Conservation (phyloP, 2,329 filamentous ascomycete species). For the Trichoderma atroviride region DNA sequence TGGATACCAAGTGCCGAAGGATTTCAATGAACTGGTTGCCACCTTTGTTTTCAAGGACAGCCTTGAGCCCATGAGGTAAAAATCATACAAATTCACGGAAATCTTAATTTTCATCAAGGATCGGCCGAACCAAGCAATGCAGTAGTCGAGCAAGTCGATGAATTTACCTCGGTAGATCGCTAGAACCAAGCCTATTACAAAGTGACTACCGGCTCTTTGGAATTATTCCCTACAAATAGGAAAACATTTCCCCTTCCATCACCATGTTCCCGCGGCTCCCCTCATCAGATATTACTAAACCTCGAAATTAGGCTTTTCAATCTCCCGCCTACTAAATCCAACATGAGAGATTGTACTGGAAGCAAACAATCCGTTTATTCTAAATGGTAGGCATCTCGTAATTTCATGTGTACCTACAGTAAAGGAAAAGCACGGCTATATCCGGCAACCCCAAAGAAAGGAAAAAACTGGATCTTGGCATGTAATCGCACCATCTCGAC, state of each 20-base stretch:
- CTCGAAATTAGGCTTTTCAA: not conserved
- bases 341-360: too few species aligned
- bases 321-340: not conserved
- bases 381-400: not conserved
- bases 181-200: not conserved
- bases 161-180: too few species aligned
- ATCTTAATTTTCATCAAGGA: not conserved
- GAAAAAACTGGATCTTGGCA: not conserved
- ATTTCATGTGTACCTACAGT: not conserved
- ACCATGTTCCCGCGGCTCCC: not conserved
- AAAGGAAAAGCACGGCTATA: not conserved
- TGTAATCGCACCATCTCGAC: not conserved
- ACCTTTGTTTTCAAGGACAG: not conserved
- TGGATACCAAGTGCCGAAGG: not conserved
- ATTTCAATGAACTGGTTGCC: not conserved
- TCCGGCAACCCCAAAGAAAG: not conserved
- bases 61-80: not conserved
- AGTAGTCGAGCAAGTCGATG: not conserved
- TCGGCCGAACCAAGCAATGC: not conserved
- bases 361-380: too few species aligned
- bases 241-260: not conserved
- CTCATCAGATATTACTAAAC: slow-evolving; percentile 3
- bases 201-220: not conserved
- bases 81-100: not conserved
- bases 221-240: not conserved